These are phyloP conservation scores for Rusavskia elegans DNA, from an alignment of 495 filamentous ascomycete species.

Conservation along the genomic window DNA sequence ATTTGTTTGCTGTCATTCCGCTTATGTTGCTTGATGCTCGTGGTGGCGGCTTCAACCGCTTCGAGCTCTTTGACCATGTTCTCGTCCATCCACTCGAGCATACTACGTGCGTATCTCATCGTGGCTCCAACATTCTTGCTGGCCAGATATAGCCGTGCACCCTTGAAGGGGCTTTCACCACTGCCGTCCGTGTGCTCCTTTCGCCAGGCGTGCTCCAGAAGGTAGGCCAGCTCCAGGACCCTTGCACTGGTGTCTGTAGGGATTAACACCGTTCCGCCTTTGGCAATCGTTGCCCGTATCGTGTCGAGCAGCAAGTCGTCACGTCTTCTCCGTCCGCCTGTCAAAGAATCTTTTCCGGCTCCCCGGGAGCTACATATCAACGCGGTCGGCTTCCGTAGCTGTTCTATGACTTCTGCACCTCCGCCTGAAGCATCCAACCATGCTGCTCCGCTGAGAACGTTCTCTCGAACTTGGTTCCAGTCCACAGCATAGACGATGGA, in stretches of 20 bases:
- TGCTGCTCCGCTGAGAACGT: conserved; percentile 80
- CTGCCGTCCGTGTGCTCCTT: conserved; percentile 37
- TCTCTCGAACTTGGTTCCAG: conserved; percentile 92
- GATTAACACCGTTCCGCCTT: conserved; percentile 86
- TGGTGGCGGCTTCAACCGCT: conserved; percentile 35
- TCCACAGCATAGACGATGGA: conserved; percentile 95
- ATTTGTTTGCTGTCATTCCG: conserved; percentile 22
- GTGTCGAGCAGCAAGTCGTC: conserved; percentile 75
- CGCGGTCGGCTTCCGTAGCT: conserved; percentile 81
- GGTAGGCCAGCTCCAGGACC: conserved; percentile 82
- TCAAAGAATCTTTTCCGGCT: conserved; percentile 50
- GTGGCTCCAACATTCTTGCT: conserved; percentile 66
- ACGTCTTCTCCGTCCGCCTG: conserved; percentile 58
- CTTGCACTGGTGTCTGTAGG: conserved; percentile 89
- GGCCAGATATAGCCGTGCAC: conserved; percentile 63
- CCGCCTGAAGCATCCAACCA: conserved; percentile 75
- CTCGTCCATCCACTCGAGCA: conserved; percentile 99
- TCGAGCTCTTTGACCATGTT: conserved; percentile 84
- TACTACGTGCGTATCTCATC: conserved; percentile 77
- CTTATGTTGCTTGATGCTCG: conserved; percentile 27
- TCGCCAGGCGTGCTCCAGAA: conserved; percentile 84
- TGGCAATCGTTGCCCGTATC: conserved; percentile 57
- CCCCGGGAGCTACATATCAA: conserved; percentile 80
- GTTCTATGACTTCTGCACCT: conserved; percentile 81
- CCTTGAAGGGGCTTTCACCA: conserved; percentile 40